phyloP scores from a whole-genome alignment of 768 basidiomycete species.

The Tylopilus balloui region DNA sequence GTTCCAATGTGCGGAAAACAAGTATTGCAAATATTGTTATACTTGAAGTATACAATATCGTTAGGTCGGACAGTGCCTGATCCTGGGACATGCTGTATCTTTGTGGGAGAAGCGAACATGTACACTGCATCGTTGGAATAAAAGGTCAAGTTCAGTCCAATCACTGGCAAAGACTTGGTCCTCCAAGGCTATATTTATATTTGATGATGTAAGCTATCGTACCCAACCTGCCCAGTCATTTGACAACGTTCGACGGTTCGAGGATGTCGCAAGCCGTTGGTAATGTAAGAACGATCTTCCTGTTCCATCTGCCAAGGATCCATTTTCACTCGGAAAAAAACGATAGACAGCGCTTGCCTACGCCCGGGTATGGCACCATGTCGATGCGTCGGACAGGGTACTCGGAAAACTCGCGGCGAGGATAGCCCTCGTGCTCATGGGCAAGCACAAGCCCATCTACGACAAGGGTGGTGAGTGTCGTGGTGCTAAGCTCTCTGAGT shows the following conservation, averaged over 20 bases:
- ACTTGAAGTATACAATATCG: too few species aligned
- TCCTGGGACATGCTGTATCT: too few species aligned
- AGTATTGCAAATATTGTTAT: too few species aligned
- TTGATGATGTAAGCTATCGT: background rate
- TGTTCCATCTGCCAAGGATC: background rate
- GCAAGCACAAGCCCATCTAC: conserved; percentile 97
- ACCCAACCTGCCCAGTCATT: too few species aligned
- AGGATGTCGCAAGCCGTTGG: conserved; percentile 79
- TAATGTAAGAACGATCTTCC: conserved; percentile 55
- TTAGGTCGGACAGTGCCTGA: too few species aligned
- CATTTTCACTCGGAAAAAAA: background rate
- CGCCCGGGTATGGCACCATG: conserved; percentile 94
- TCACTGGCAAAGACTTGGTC: too few species aligned
- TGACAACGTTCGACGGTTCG: background rate
- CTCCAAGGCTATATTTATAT: too few species aligned
- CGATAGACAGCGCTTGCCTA: conserved; percentile 89
- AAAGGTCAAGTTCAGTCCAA: too few species aligned
- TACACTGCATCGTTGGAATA: too few species aligned
- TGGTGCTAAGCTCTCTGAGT: background rate
- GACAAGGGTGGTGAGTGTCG: conserved; percentile 74
- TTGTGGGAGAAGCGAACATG: too few species aligned
- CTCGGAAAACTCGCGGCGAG: conserved; percentile 92
- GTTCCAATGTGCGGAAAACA: too few species aligned
- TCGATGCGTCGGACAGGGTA: conserved; percentile 85
- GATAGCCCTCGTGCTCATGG: conserved; percentile 95